These are phyloP conservation scores for Backusella luteola DNA, from an alignment of 192 early-diverging fungal genomes.

Conservation along the genomic window DNA sequence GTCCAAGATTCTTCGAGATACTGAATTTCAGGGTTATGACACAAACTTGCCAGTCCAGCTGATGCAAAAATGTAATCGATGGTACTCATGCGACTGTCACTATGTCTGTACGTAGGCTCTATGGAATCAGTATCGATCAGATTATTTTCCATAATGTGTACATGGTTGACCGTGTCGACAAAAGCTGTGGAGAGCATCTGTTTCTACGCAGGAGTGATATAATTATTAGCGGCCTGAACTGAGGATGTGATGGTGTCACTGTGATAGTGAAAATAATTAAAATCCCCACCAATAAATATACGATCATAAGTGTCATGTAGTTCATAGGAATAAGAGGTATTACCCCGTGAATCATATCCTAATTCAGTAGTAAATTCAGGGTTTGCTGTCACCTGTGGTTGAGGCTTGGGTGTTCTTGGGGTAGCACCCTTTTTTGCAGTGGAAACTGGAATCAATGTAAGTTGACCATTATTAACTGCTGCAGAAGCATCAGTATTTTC, in stretches of 20 bases:
- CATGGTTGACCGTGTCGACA: neutral
- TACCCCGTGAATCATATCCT: neutral
- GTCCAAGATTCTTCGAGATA: neutral
- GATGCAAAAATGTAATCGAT: constrained; percentile 31
- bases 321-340: neutral
- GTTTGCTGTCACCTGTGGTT: neutral
- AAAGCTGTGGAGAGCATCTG: neutral
- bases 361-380: neutral
- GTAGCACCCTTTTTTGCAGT: neutral
- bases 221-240: neutral
- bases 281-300: neutral
- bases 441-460: neutral
- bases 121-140: neutral
- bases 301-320: neutral
- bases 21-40: neutral
- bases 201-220: neutral
- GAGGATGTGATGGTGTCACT: too few relatives aligned
- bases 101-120: neutral
- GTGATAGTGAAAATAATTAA: neutral
- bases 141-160: neutral
- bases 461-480: too few relatives aligned
- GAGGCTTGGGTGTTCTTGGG: neutral
- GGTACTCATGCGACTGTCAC: neutral
- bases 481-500: too few relatives aligned
- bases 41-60: neutral